A percentile compares a stretch with the other conserved stretches of the same genome.
Evolutionary conservation across 1,284 basidiomycete species (phyloP).

Genomic region (Cerioporus squamosus): DNA sequence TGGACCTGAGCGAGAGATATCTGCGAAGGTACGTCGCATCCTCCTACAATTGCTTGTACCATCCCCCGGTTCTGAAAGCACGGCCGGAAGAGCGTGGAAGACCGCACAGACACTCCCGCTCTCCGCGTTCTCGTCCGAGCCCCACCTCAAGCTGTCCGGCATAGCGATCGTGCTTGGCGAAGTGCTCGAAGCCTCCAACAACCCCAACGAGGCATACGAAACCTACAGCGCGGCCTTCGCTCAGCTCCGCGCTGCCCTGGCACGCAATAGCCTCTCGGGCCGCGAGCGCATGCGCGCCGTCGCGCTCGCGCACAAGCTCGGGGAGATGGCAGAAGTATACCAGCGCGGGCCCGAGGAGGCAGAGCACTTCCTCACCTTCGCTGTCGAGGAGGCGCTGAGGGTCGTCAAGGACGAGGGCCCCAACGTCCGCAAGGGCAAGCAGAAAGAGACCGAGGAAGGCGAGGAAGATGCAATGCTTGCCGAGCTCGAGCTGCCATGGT

Average conservation of each 20-base stretch:
- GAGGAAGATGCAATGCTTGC: conserved; percentile 40
- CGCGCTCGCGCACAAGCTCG: conserved; percentile 70
- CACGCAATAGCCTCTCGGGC: conserved; percentile 34
- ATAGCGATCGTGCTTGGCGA: conserved; percentile 69
- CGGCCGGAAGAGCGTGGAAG: conserved; percentile 60
- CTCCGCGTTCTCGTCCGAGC: conserved; percentile 50
- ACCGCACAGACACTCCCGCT: conserved; percentile 55
- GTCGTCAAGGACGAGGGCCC: conserved; percentile 22
- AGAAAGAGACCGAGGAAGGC: conserved; percentile 16
- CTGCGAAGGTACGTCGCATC: conserved; percentile 53
- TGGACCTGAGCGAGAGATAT: conserved; percentile 56
- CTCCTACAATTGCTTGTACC: background rate
- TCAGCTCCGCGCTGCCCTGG: conserved; percentile 27
- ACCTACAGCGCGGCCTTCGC: conserved; percentile 51
- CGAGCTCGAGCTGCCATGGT: conserved; percentile 62
- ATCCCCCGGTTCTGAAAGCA: conserved; percentile 4
- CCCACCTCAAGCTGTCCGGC: conserved; percentile 72
- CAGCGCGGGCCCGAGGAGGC: conserved; percentile 48
- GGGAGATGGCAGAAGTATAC: conserved; percentile 53
- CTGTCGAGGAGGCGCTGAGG: conserved; percentile 63
- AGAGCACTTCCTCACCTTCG: conserved; percentile 62
- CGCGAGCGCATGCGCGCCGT: conserved; percentile 62
- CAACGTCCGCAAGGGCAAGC: conserved; percentile 8
- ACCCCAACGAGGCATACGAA: conserved; percentile 54
- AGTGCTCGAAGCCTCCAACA: conserved; percentile 55